phyloP scores from a whole-genome alignment of 441 rosid species.

The Melianthus villosus region DNA sequence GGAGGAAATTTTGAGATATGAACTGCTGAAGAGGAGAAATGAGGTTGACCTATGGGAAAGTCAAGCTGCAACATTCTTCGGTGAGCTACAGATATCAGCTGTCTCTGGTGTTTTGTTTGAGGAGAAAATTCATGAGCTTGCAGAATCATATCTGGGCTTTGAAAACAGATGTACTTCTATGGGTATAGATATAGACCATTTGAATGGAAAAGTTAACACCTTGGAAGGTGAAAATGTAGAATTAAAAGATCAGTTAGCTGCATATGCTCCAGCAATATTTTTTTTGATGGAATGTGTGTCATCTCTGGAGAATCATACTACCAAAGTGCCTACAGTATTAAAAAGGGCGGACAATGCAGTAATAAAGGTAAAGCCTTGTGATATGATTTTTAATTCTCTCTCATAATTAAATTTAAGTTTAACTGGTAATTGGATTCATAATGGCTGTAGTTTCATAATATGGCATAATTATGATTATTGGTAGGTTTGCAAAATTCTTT shows the following conservation, averaged over 20 bases:
- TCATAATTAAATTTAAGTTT: no score
- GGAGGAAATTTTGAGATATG: conserved; percentile 36
- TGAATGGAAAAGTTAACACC: conserved; percentile 36
- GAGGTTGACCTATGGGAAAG: conserved; percentile 43
- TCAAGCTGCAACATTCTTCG: conserved; percentile 29
- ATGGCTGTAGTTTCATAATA: no score
- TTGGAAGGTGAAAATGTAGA: conserved; percentile 46
- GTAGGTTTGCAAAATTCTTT: neutral
- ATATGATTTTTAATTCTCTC: neutral
- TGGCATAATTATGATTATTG: neutral
- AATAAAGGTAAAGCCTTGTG: conserved; percentile 25
- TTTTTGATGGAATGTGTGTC: conserved; percentile 41
- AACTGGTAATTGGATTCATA: no score
- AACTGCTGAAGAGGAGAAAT: conserved; percentile 27
- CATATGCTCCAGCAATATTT: conserved; percentile 32
- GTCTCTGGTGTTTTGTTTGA: conserved; percentile 40
- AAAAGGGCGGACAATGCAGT: conserved; percentile 16
- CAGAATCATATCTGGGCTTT: conserved; percentile 27
- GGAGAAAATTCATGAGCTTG: conserved; percentile 41
- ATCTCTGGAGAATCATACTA: conserved; percentile 43
- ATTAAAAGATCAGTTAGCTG: conserved; percentile 34
- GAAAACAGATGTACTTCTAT: conserved; percentile 21
- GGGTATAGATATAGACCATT: conserved; percentile 31
- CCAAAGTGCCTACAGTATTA: conserved; percentile 17
- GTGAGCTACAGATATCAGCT: conserved; percentile 35